These are phyloP conservation scores for Colletotrichum coccodes DNA, from an alignment of 2,329 filamentous ascomycete genomes.

Conservation along the genomic window DNA sequence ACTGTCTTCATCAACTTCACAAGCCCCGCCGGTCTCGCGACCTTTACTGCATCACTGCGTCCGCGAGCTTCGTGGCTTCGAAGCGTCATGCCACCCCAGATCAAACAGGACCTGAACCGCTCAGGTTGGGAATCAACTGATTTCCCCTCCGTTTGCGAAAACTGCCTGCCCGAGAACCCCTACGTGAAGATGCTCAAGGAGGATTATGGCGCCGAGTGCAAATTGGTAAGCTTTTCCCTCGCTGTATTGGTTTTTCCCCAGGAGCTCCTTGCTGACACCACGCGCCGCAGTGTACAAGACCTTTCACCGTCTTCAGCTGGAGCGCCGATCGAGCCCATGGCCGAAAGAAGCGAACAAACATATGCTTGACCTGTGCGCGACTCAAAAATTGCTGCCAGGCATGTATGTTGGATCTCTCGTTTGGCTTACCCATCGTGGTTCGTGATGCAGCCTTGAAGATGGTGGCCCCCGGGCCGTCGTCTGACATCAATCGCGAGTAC, in stretches of 20 bases:
- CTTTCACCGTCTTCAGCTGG: slow-evolving; percentile 97
- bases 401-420: slow-evolving; percentile 98
- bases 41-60: not conserved
- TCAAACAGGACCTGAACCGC: slow-evolving; percentile 95
- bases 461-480: slow-evolving; percentile 92
- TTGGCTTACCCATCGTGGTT: slow-evolving; percentile 93
- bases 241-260: not conserved
- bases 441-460: slow-evolving; percentile 97
- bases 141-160: slow-evolving; percentile 90
- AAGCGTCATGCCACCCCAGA: slow-evolving; percentile 80
- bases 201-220: slow-evolving; percentile 89
- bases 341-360: slow-evolving; percentile 92
- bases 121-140: slow-evolving; percentile 96
- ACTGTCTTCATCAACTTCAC: not conserved
- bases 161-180: slow-evolving; percentile 93
- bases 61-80: slow-evolving; percentile 34
- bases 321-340: slow-evolving; percentile 88
- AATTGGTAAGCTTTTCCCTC: slow-evolving; percentile 57
- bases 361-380: slow-evolving; percentile 95
- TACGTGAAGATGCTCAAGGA: slow-evolving; percentile 99
- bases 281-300: slow-evolving; percentile 76
- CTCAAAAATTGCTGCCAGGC: slow-evolving; percentile 99
- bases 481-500: slow-evolving; percentile 94
- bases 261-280: slow-evolving; percentile 33
- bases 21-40: not conserved